Percentiles rank a stretch among this genome's conserved stretches.
Evolutionary conservation across 805 yeast species (phyloP).

Genomic region (Wickerhamia fluorescens): DNA sequence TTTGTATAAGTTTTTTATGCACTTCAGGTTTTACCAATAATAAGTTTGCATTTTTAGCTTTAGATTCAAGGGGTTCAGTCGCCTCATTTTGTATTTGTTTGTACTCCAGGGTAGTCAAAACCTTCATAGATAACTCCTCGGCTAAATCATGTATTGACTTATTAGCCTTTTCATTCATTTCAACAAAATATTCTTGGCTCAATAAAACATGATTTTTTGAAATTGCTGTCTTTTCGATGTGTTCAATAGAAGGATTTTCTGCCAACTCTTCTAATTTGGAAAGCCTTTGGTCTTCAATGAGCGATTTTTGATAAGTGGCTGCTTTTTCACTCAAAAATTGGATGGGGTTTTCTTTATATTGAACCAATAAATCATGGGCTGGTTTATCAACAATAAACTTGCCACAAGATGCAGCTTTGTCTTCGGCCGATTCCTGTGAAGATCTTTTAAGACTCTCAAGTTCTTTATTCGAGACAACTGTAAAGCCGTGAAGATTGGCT

Average conservation of each 20-base stretch:
- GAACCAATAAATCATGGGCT: neutral
- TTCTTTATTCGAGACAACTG: constrained; percentile 4
- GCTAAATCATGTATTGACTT: constrained; percentile 3
- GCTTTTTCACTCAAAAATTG: neutral
- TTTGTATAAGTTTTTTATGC: constrained; percentile 8
- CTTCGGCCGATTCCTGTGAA: neutral
- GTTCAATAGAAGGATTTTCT: constrained; percentile 6
- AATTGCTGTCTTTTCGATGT: constrained; percentile 4
- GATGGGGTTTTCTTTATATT: neutral
- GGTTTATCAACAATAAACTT: neutral
- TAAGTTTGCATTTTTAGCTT: constrained; percentile 10
- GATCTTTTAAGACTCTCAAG: neutral
- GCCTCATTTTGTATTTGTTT: constrained; percentile 42
- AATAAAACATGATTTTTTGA: constrained; percentile 3
- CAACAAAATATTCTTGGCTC: constrained; percentile 1
- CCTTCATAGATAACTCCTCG: constrained; percentile 1
- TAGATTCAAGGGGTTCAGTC: constrained; percentile 10
- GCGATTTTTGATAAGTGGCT: neutral
- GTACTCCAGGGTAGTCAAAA: constrained; percentile 13
- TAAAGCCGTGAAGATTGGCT: constrained; percentile 16
- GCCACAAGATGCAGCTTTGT: neutral
- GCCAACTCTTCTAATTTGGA: constrained; percentile 3
- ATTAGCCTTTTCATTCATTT: constrained; percentile 7
- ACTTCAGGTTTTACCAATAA: constrained; percentile 13
- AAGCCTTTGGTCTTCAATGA: neutral